Conservation (phyloP, 1,284 basidiomycete species). For the Pseudozyma thailandica region DNA sequence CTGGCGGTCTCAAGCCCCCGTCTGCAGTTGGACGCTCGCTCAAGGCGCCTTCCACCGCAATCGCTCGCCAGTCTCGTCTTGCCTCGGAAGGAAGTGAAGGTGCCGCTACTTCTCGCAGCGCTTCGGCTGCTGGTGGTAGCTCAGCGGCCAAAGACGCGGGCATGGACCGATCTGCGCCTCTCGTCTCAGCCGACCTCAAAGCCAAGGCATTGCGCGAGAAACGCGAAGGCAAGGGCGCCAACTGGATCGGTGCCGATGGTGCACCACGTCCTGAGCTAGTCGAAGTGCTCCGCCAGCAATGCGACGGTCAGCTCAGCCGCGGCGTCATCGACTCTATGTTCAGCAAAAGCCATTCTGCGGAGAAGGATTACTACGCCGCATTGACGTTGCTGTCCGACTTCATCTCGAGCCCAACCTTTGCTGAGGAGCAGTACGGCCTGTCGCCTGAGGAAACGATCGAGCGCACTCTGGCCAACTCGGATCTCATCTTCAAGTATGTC, state of each 20-base stretch:
- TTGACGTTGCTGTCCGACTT: constrained; percentile 80
- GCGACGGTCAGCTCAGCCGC: constrained; percentile 83
- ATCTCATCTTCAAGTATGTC: constrained; percentile 91
- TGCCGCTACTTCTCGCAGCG: constrained; percentile 25
- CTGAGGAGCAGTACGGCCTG: constrained; percentile 74
- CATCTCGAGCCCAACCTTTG: constrained; percentile 74
- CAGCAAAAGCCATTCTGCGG: constrained; percentile 88
- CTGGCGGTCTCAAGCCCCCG: constrained; percentile 49
- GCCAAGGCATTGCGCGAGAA: constrained; percentile 79
- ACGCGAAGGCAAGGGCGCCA: constrained; percentile 76
- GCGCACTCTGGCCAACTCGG: constrained; percentile 87
- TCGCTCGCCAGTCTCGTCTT: constrained; percentile 35
- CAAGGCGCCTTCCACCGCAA: constrained; percentile 44
- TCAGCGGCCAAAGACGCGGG: constrained; percentile 24
- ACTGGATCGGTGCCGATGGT: constrained; percentile 76
- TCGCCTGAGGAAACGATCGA: constrained; percentile 74
- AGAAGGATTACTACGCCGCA: constrained; percentile 89
- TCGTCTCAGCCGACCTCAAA: constrained; percentile 78
- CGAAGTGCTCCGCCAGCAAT: constrained; percentile 87
- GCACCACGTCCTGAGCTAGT: constrained; percentile 85
- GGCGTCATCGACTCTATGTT: constrained; percentile 85
- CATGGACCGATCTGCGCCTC: constrained; percentile 70
- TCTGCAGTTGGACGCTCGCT: constrained; percentile 51
- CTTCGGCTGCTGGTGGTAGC: constrained; percentile 16
- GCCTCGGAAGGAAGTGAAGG: constrained; percentile 37